Evolutionary conservation across 495 filamentous ascomycete species (phyloP).

Genomic region (Aspergillus diversus): DNA sequence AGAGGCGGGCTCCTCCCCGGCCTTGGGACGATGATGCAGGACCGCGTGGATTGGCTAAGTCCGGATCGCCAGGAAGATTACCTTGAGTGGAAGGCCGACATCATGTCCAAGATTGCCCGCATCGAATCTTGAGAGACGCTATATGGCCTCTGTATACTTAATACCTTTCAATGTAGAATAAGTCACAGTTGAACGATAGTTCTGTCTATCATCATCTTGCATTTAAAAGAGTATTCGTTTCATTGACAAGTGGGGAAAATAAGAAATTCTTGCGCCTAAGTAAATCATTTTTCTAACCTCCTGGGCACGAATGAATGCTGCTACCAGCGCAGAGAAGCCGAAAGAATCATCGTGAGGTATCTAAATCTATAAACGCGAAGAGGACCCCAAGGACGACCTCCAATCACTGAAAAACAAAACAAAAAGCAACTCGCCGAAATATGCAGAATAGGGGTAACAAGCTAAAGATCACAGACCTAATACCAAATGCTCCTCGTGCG

Average conservation of each 20-base stretch:
- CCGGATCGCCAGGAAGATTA: constrained; percentile 70
- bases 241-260: not conserved
- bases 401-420: not conserved
- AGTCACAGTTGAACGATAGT: not conserved
- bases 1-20: constrained; percentile 54
- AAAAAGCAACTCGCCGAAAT: not conserved
- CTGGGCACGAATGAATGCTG: constrained; percentile 1
- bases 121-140: constrained; percentile 11
- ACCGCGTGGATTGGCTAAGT: constrained; percentile 78
- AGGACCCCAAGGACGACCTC: not conserved
- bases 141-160: too few species aligned
- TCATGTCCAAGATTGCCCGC: constrained; percentile 51
- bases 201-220: not conserved
- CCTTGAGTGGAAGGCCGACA: constrained; percentile 69
- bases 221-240: not conserved
- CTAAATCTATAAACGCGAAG: not conserved
- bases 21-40: constrained; percentile 83
- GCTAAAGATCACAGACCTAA: constrained; percentile 39
- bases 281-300: not conserved
- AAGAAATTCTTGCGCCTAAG: not conserved
- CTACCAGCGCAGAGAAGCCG: constrained; percentile 3
- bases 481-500: constrained; percentile 97
- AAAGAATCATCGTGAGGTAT: constrained; percentile 10
- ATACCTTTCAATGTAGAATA: not conserved
- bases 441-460: not conserved